Base-by-base conservation (phyloP, 2,329 filamentous ascomycete genomes). In the Epicoccum sorghinum region DNA sequence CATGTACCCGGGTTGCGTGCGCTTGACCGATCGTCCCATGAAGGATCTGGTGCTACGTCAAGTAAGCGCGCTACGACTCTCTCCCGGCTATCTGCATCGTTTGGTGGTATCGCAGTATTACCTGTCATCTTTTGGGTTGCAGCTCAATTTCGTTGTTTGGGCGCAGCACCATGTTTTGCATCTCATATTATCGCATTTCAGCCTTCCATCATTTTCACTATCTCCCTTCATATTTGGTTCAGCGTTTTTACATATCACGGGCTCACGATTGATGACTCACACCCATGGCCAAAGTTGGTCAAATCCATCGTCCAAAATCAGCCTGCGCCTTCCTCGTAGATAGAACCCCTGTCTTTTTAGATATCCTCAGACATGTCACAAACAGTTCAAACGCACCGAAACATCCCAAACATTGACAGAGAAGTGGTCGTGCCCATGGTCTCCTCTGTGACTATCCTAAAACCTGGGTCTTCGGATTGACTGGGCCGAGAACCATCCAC, bases 211-310 rank as follows among this genome's bases (percentile, higher is more conserved):
- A n/a, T 4, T 29, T 29, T 9, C 6, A 7, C 27, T 29, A 33
- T 40, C 12, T 25, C 9, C 29, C 18, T 43, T 23, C 14, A 30
- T 49, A 22, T 41, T 25, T 27, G 13, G 30, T 30, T 24, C 7
- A 10, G 23, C 22, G 23, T 37, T 30, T 23, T 18, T n/a, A 24
- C 40, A 22, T 14, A 18, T 24, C 37, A 7, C 40, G 51, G 33
- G 24, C 41, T 49, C n/a, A 54, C 30, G 52, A 41, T n/a, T 54
- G 45, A 54, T 45, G 52, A 54, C 14, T 41, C 22, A 9, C 27
- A 25, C 14, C 25, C 33, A 27, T 37, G 24, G 43, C 32, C 14
- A 47, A 10, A 18, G 33, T 32, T 22, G 14, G 14, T 30, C 9
- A 18, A 27, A 14, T 29, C 41, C 10, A 46, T 18, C 3, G 23